Base-by-base conservation (phyloP, 164 flowering plant species). In the Warburgia ugandensis region DNA sequence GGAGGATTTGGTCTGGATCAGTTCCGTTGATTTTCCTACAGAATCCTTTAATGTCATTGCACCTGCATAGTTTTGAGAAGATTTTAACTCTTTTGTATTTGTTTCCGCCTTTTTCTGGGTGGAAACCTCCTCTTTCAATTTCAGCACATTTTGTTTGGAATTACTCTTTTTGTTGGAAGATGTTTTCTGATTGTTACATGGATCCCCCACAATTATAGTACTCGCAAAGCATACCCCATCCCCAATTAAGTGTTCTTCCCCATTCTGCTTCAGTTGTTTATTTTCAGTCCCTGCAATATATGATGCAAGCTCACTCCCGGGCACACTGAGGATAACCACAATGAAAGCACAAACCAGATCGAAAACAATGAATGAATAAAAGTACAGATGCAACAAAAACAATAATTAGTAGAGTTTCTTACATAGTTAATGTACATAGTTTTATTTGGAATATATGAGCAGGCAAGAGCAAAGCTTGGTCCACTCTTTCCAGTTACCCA, bases 141-240 rank as follows among this genome's bases (percentile, higher is more conserved):
- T 58, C 47, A 51, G 62, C 13, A 55, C 51, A 29, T 47, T 63
- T 26, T 40, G 1, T 16, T 32, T 21, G 23, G 65, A 57, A 62
- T 19, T 45, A 32, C 37, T 38, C 29, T 59, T 45, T 8, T 12
- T 30, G 22, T 19, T 56, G 12, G 62, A 17, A 14, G 76, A 60
- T 29, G 28, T 28, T 37, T 74, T 77, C 1, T 77, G 71, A 41
- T 66, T 60, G 50, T 59, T 59, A 48, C 70, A 72, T 52, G 76
- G 82, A 53, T 82, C 78, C 33, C 66, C 59, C 16, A 64, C 69
- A n/a, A 81, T 78, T 22, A 86, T 76, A 28, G 65, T 49, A 64
- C 95, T 81, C 8, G 50, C 54, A 56, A 81, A 81, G 58, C 72
- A 72, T 62, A 67, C 52, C 56, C 76, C 83, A 56, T 47, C 58